Percentiles rank a stretch among this genome's conserved stretches.
phyloP scores from a whole-genome alignment of 2,329 filamentous ascomycete species.

The Fusarium sambucinum region DNA sequence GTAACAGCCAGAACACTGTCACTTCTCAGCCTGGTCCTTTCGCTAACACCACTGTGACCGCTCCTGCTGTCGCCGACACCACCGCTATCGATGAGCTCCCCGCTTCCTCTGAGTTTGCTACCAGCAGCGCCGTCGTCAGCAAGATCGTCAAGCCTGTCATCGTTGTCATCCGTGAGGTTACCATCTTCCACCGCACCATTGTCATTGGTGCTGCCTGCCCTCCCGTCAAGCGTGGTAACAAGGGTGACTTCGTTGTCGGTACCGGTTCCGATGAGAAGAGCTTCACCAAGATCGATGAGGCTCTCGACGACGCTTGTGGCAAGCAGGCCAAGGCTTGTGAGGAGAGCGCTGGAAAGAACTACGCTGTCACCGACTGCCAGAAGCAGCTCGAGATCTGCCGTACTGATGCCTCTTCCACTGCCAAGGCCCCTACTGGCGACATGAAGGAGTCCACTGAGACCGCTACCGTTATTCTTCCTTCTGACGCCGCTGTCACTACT shows the following conservation, averaged over 20 bases:
- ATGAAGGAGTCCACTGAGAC: constrained; percentile 44
- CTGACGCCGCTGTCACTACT: constrained; percentile 39
- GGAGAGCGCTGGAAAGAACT: constrained; percentile 44
- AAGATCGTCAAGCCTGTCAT: constrained; percentile 39
- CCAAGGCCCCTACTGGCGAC: constrained; percentile 29
- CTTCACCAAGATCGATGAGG: constrained; percentile 41
- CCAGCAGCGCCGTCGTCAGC: constrained; percentile 34
- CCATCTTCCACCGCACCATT: constrained; percentile 42
- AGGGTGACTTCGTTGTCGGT: constrained; percentile 43
- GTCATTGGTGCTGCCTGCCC: constrained; percentile 47
- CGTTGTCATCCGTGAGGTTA: constrained; percentile 41
- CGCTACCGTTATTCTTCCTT: constrained; percentile 45
- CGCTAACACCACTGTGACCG: constrained; percentile 38
- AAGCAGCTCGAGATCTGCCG: constrained; percentile 45
- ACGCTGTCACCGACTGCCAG: constrained; percentile 42
- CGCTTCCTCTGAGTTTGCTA: constrained; percentile 25
- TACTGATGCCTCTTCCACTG: constrained; percentile 42
- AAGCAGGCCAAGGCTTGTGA: constrained; percentile 46
- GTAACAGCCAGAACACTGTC: constrained; percentile 26
- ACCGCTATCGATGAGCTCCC: constrained; percentile 24
- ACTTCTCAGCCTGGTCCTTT: constrained; percentile 33
- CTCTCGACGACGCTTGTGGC: constrained; percentile 42
- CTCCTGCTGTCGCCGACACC: constrained; percentile 18
- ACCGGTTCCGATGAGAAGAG: constrained; percentile 35
- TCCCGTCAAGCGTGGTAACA: constrained; percentile 36